These are phyloP conservation scores for Blastomyces parvus DNA, from an alignment of 2,329 filamentous ascomycete species.

Conservation along the genomic window DNA sequence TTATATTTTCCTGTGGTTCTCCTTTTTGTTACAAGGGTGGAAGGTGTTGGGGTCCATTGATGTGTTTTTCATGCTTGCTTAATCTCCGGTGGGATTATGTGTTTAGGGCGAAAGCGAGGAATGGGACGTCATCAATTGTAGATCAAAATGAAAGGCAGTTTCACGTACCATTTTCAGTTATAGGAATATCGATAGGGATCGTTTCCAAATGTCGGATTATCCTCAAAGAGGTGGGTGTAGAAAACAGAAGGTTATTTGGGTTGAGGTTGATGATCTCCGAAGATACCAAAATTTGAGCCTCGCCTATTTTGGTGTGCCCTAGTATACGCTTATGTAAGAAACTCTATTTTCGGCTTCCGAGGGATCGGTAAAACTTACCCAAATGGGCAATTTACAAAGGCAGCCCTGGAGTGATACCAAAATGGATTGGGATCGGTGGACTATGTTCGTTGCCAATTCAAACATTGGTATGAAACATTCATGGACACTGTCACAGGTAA, in stretches of 20 bases:
- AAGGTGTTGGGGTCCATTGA: not conserved
- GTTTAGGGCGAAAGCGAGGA: not conserved
- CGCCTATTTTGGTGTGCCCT: conserved; percentile 24
- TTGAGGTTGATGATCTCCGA: not conserved
- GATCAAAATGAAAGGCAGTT: not conserved
- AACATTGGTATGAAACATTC: not conserved
- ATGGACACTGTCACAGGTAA: not conserved
- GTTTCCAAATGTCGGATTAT: conserved; percentile 41
- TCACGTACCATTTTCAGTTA: conserved; percentile 39
- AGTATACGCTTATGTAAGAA: conserved; percentile 15
- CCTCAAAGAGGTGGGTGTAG: conserved; percentile 41
- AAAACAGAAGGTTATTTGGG: not conserved
- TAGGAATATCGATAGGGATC: conserved; percentile 22
- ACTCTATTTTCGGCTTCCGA: conserved; percentile 9
- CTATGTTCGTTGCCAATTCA: not conserved
- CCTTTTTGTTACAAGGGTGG: not conserved
- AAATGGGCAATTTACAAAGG: not conserved
- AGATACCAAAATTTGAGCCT: conserved; percentile 4
- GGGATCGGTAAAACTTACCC: too few relatives aligned
- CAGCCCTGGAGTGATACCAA: not conserved
- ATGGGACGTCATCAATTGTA: not conserved
- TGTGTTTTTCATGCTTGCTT: not conserved
- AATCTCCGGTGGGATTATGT: not conserved
- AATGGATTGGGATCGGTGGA: not conserved
- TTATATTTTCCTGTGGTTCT: conserved; percentile 7